Percentiles rank a stretch among this genome's conserved stretches.
phyloP scores from a whole-genome alignment of 305 asterid species.

The Fraxinus sp. region DNA sequence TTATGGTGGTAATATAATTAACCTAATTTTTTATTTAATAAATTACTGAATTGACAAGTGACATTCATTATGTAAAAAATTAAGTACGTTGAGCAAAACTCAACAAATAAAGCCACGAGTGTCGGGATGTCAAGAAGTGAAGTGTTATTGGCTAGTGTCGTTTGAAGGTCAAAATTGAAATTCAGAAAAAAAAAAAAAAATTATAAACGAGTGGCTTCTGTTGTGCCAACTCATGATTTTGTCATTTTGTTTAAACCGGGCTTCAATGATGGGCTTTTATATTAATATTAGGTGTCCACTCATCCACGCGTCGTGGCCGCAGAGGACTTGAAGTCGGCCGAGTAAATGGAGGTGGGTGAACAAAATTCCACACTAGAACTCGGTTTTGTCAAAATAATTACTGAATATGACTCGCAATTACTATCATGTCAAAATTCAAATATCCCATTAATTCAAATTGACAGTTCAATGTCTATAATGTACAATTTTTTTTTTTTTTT shows the following conservation, averaged over 20 bases:
- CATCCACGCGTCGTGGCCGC: neutral
- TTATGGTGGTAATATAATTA: too few species aligned
- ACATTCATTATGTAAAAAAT: too few species aligned
- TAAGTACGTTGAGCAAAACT: too few species aligned
- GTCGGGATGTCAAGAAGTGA: neutral
- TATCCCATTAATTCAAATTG: too few species aligned
- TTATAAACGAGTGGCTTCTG: neutral
- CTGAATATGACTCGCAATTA: too few species aligned
- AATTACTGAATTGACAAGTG: too few species aligned
- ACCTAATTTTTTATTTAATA: too few species aligned
- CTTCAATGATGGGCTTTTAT: neutral
- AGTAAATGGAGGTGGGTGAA: neutral
- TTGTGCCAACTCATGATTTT: neutral
- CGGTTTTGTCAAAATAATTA: neutral
- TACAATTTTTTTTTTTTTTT: too few species aligned
- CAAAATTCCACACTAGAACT: too few species aligned
- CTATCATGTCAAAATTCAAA: too few species aligned
- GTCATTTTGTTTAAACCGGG: neutral
- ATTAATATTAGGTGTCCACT: too few species aligned
- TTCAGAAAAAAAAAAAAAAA: neutral
- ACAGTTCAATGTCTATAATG: too few species aligned
- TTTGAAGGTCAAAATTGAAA: neutral
- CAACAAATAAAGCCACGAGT: neutral
- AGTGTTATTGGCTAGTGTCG: neutral
- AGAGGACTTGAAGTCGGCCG: neutral